Evolutionary conservation across 73 alveolate species (phyloP).

Genomic region (Vitrella brassicaformis): DNA sequence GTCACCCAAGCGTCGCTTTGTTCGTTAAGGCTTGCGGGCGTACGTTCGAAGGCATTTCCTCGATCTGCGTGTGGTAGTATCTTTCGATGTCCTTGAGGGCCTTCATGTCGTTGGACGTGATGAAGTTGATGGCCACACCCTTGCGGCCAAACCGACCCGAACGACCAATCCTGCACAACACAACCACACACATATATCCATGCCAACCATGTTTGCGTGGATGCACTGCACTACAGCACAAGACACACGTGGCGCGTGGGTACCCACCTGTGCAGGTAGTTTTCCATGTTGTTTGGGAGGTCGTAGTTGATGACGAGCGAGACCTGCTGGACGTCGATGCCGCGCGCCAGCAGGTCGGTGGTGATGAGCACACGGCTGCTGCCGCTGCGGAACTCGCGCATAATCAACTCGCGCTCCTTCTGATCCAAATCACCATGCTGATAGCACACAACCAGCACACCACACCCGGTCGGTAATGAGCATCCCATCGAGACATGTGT

Average conservation of each 20-base stretch:
- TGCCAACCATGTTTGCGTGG: too few relatives aligned
- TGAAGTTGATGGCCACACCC: slow-evolving; percentile 88
- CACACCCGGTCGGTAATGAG: too few relatives aligned
- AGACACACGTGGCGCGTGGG: too few relatives aligned
- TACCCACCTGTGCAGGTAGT: slow-evolving; percentile 83
- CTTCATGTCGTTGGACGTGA: slow-evolving; percentile 76
- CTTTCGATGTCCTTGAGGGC: slow-evolving; percentile 72
- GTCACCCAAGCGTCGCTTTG: background rate
- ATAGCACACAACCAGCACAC: background rate
- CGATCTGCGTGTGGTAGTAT: slow-evolving; percentile 82
- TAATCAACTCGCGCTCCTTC: slow-evolving; percentile 88
- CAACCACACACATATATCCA: background rate
- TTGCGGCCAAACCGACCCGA: slow-evolving; percentile 30
- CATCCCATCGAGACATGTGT: background rate
- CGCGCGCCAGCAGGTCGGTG: slow-evolving; percentile 52
- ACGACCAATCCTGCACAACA: background rate
- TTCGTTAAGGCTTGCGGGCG: background rate
- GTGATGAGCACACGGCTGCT: slow-evolving; percentile 55
- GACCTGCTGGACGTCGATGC: slow-evolving; percentile 93
- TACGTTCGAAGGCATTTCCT: slow-evolving; percentile 87
- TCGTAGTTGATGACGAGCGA: slow-evolving; percentile 70
- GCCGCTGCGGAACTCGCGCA: slow-evolving; percentile 86
- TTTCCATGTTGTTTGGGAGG: slow-evolving; percentile 75
- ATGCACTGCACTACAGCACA: too few relatives aligned
- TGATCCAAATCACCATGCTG: slow-evolving; percentile 85